Percentiles rank a stretch among this genome's conserved stretches.
Evolutionary conservation across 306 rosid species (phyloP).

Genomic region (Nissolia schottii): DNA sequence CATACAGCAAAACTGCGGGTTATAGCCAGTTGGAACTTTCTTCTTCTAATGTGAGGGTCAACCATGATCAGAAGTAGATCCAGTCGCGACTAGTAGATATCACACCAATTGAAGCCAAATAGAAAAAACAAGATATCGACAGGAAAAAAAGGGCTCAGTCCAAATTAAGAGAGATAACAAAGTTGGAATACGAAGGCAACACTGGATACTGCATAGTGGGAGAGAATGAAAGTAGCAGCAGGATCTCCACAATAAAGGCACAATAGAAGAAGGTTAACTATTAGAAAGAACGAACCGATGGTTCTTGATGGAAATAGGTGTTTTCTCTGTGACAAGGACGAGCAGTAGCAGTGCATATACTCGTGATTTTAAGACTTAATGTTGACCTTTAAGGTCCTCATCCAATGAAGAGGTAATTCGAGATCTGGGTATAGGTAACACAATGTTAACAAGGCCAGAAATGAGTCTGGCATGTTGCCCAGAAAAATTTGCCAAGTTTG

Average conservation of each 20-base stretch:
- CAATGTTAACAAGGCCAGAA: conserved; percentile 40
- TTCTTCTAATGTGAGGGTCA: neutral
- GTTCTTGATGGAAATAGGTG: neutral
- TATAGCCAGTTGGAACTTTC: neutral
- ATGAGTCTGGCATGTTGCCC: conserved; percentile 49
- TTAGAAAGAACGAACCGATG: neutral
- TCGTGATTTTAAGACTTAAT: neutral
- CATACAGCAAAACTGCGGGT: neutral
- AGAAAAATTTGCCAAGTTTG: conserved; percentile 60
- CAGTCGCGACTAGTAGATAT: neutral
- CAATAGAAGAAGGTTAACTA: neutral
- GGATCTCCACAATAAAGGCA: neutral
- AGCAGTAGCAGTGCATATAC: conserved; percentile 12
- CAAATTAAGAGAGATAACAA: neutral
- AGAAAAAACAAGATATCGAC: too few species aligned
- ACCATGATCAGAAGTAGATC: neutral
- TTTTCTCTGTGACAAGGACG: neutral
- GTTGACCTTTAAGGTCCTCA: conserved; percentile 26
- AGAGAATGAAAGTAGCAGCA: neutral
- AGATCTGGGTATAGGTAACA: conserved; percentile 34
- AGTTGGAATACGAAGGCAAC: neutral
- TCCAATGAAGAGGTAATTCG: conserved; percentile 30
- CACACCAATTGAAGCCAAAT: neutral
- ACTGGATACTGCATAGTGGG: neutral
- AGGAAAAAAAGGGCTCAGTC: neutral